Percentiles rank a stretch among this genome's conserved stretches.
phyloP scores from a whole-genome alignment of 2,329 filamentous ascomycete species.

The Hansfordia pulvinata region DNA sequence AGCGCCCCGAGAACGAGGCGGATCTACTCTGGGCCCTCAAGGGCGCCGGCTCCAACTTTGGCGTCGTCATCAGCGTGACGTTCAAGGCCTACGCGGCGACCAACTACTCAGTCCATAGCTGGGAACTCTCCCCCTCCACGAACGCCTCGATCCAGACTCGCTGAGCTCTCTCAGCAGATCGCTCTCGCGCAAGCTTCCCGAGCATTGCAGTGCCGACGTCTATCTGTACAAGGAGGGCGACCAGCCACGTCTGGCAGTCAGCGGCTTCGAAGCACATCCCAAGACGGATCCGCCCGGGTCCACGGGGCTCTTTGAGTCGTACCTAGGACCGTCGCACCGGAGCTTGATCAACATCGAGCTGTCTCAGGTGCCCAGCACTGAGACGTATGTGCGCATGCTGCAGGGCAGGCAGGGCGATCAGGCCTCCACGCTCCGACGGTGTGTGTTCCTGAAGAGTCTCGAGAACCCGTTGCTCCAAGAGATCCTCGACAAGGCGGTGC shows the following conservation, averaged over 20 bases:
- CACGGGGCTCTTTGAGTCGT: too few relatives aligned
- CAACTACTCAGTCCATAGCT: constrained; percentile 24
- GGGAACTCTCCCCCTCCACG: constrained; percentile 21
- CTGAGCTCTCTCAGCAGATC: constrained; percentile 25
- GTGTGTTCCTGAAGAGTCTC: constrained; percentile 42
- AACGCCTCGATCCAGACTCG: constrained; percentile 18
- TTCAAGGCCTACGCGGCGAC: constrained; percentile 31
- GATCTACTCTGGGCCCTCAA: constrained; percentile 43
- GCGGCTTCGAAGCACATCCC: constrained; percentile 28
- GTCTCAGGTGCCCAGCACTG: too few relatives aligned
- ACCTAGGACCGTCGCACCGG: too few relatives aligned
- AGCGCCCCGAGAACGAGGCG: constrained; percentile 29
- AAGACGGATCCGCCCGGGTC: too few relatives aligned
- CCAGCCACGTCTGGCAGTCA: constrained; percentile 35
- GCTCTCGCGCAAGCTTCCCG: constrained; percentile 24
- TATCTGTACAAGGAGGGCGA: constrained; percentile 38
- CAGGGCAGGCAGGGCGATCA: constrained; percentile 46
- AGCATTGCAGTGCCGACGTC: constrained; percentile 33
- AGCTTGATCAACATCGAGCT: too few relatives aligned
- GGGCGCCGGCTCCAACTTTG: constrained; percentile 46
- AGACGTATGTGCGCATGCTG: constrained; percentile 48
- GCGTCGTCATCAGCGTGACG: constrained; percentile 37
- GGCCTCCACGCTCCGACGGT: constrained; percentile 52
- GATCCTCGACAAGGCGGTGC: constrained; percentile 28
- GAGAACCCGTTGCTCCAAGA: constrained; percentile 17